phyloP scores from a whole-genome alignment of 1,139 yeast species.

The Yamadazyma kanchanaburiensis region DNA sequence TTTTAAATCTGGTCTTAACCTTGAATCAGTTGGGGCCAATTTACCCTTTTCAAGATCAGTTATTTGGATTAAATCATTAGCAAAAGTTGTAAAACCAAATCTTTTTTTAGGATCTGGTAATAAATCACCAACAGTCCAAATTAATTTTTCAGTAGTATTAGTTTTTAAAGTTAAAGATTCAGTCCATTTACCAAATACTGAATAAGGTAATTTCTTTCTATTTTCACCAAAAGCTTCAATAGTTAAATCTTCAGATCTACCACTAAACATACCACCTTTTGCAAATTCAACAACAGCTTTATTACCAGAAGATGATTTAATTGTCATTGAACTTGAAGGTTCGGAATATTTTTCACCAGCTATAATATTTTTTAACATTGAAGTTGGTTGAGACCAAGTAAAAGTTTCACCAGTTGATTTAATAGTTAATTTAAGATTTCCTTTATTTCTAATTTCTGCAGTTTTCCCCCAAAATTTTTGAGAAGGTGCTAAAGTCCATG shows the following conservation, averaged over 20 bases:
- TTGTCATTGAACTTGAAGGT: conserved; percentile 68
- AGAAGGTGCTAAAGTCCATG: conserved; percentile 71
- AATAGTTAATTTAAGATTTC: conserved; percentile 55
- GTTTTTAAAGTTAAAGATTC: conserved; percentile 48
- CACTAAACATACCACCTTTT: conserved; percentile 72
- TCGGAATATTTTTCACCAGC: conserved; percentile 97
- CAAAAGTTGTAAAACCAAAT: conserved; percentile 83
- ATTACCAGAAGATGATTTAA: conserved; percentile 65
- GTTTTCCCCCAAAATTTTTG: conserved; percentile 97
- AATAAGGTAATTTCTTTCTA: conserved; percentile 34
- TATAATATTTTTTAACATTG: conserved; percentile 77
- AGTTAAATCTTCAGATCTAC: conserved; percentile 77
- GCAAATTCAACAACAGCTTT: conserved; percentile 74
- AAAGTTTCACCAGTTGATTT: conserved; percentile 66
- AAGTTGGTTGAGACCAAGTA: conserved; percentile 80
- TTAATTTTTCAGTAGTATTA: conserved; percentile 35
- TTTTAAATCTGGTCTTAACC: conserved; percentile 82
- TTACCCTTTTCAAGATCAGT: conserved; percentile 62
- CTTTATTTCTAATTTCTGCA: conserved; percentile 76
- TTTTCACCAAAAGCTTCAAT: conserved; percentile 49
- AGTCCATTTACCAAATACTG: conserved; percentile 77
- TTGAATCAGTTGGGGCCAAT: conserved; percentile 83
- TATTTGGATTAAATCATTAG: conserved; percentile 77
- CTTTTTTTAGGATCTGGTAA: conserved; percentile 58
- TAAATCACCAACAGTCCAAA: conserved; percentile 69